phyloP scores from a whole-genome alignment of 345 rosid species.

The Salix dunnii region DNA sequence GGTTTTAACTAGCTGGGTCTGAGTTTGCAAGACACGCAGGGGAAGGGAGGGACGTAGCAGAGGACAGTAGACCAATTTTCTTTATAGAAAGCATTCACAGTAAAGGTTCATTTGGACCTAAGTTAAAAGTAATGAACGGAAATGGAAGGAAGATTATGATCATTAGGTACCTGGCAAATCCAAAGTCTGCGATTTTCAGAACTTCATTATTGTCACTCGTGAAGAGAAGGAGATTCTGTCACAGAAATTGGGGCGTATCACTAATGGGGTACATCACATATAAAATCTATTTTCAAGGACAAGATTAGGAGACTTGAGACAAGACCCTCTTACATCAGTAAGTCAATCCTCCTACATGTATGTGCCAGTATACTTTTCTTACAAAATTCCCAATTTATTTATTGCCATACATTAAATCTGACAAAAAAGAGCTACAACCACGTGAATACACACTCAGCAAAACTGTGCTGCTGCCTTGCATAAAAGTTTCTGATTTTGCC shows the following conservation, averaged over 20 bases:
- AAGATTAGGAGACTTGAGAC: slow-evolving; percentile 8
- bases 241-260: slow-evolving; percentile 34
- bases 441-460: background rate
- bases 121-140: background rate
- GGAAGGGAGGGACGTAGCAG: background rate
- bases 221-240: slow-evolving; percentile 93
- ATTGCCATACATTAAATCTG: background rate
- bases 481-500: background rate
- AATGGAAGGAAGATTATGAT: slow-evolving; percentile 10
- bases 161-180: slow-evolving; percentile 85
- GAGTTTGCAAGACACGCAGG: background rate
- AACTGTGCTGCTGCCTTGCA: background rate
- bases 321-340: background rate
- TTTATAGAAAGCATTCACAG: background rate
- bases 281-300: slow-evolving; percentile 2
- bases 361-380: background rate
- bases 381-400: background rate
- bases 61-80: background rate
- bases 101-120: background rate
- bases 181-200: slow-evolving; percentile 97
- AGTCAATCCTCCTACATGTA: background rate
- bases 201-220: slow-evolving; percentile 53
- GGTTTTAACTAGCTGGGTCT: background rate
- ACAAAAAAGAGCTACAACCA: background rate
- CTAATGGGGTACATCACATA: slow-evolving; percentile 13